These are phyloP conservation scores for Haberlea rhodopensis DNA, from an alignment of 257 asterid species.

Conservation along the genomic window DNA sequence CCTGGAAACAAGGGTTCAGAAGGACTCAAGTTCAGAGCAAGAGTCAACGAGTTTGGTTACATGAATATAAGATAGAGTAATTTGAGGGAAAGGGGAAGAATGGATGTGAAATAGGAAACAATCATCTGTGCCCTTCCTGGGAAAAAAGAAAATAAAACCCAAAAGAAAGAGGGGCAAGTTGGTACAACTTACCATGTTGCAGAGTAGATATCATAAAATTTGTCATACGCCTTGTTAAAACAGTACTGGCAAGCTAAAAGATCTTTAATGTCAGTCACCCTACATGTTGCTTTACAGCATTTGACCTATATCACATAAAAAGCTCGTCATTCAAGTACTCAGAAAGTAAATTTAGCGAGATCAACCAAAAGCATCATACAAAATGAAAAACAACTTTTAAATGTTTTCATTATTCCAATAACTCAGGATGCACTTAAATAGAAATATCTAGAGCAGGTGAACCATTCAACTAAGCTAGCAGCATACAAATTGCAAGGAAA, in stretches of 20 bases:
- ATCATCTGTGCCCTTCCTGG: background rate
- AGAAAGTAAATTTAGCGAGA: background rate
- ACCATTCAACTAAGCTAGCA: background rate
- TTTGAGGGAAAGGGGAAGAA: background rate
- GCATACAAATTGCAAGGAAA: background rate
- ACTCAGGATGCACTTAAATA: too few relatives aligned
- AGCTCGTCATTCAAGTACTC: conserved; percentile 9
- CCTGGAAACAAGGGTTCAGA: conserved; percentile 44
- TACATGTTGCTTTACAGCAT: conserved; percentile 83
- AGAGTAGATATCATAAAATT: conserved; percentile 77
- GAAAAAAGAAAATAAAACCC: background rate
- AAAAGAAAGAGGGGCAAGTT: background rate
- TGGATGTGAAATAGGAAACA: background rate
- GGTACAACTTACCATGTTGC: conserved; percentile 69
- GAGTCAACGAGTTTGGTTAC: too few relatives aligned
- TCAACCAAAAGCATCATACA: background rate
- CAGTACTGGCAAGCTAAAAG: conserved; percentile 80
- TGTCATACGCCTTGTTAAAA: conserved; percentile 75
- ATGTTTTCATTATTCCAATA: too few relatives aligned
- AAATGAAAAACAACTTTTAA: background rate
- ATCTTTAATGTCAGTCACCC: conserved; percentile 60
- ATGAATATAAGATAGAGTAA: too few relatives aligned
- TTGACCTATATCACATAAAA: conserved; percentile 51
- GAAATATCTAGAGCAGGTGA: background rate
- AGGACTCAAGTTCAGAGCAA: background rate